These are phyloP conservation scores for Chenopodium berlandieri DNA, from an alignment of 148 eudicot species.

Conservation along the genomic window DNA sequence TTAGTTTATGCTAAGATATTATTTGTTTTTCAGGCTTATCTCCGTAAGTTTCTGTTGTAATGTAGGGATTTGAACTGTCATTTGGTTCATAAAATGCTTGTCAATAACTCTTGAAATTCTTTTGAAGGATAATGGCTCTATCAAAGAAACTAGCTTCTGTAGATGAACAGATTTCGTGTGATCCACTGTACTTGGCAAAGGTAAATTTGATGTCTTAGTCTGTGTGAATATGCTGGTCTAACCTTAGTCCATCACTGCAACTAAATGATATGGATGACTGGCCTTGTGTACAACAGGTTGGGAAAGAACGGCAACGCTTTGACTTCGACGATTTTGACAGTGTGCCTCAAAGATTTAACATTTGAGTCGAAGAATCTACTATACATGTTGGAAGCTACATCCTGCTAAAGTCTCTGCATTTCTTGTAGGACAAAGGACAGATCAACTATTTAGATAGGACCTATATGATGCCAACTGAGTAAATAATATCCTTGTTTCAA, in stretches of 20 bases:
- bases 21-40: not conserved
- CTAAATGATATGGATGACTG: not conserved
- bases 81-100: not conserved
- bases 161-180: slow-evolving; percentile 76
- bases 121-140: slow-evolving; percentile 68
- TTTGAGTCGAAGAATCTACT: slow-evolving; percentile 33
- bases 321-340: slow-evolving; percentile 80
- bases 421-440: not conserved
- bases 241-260: not conserved
- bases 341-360: slow-evolving; percentile 74
- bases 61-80: not conserved
- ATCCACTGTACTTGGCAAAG: slow-evolving; percentile 73
- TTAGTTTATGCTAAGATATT: not conserved
- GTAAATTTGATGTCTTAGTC: slow-evolving; percentile 29
- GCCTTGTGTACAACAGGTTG: slow-evolving; percentile 45
- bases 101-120: not conserved
- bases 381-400: slow-evolving; percentile 2
- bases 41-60: not conserved
- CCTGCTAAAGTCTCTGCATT: not conserved
- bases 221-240: not conserved
- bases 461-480: not conserved
- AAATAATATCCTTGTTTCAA: not conserved
- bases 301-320: slow-evolving; percentile 81
- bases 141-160: slow-evolving; percentile 74
- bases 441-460: not conserved